Conservation (phyloP, 257 asterid species). For the Plectranthus barbatus region DNA sequence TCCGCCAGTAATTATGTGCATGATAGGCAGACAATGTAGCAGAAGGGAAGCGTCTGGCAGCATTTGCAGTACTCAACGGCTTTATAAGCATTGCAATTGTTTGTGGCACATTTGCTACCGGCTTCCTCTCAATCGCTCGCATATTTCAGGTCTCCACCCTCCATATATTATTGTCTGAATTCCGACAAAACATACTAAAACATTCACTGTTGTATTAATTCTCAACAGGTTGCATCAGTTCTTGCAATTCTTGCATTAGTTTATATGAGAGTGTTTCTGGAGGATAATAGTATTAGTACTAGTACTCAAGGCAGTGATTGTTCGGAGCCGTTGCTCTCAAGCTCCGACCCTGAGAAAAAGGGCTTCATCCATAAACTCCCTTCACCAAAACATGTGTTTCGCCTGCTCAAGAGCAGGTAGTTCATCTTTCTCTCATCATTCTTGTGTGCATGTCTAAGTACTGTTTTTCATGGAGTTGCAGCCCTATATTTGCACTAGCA, state of each 20-base stretch:
- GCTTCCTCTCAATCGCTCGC: conserved; percentile 6
- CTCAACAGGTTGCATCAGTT: conserved; percentile 14
- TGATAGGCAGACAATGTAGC: conserved; percentile 19
- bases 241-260: conserved; percentile 1
- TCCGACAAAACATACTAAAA: no score
- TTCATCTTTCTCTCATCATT: neutral
- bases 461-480: neutral
- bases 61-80: conserved; percentile 9
- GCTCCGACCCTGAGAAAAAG: neutral
- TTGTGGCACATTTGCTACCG: conserved; percentile 14
- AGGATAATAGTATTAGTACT: neutral
- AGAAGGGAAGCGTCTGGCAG: conserved; percentile 10
- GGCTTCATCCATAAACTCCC: conserved; percentile 3
- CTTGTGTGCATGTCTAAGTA: neutral
- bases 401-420: conserved; percentile 11
- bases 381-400: conserved; percentile 5
- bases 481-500: conserved; percentile 11
- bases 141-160: neutral
- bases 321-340: conserved; percentile 1
- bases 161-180: neutral
- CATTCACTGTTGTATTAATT: no score
- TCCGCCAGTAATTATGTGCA: no score
- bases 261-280: conserved; percentile 10
- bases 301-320: neutral
- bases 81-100: conserved; percentile 6